These are phyloP conservation scores for Sarocladium brachiariae DNA, from an alignment of 2,329 filamentous ascomycete genomes.

Conservation along the genomic window DNA sequence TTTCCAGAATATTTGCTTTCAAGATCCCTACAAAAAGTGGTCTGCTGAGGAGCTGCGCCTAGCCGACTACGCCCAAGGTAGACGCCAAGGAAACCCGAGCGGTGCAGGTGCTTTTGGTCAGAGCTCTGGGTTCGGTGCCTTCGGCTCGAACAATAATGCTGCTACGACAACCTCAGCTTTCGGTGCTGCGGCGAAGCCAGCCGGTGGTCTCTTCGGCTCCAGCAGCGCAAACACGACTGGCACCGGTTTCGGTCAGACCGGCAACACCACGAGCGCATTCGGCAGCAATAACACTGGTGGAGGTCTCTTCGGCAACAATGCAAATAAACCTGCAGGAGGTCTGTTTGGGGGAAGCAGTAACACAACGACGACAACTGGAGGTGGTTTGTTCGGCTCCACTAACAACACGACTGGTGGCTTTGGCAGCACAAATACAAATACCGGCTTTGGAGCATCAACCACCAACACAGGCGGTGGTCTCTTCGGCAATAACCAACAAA, in stretches of 20 bases:
- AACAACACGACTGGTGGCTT: conserved; percentile 16
- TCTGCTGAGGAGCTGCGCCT: conserved; percentile 80
- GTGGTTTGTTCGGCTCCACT: conserved; percentile 30
- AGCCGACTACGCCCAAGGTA: conserved; percentile 82
- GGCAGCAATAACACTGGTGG: conserved; percentile 23
- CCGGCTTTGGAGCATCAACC: conserved; percentile 9
- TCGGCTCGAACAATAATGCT: conserved; percentile 34
- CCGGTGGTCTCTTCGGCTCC: conserved; percentile 21
- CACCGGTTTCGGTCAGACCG: conserved; percentile 34
- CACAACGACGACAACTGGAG: conserved; percentile 17
- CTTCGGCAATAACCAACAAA: conserved; percentile 33
- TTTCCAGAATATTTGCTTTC: conserved; percentile 75
- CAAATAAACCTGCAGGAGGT: conserved; percentile 24
- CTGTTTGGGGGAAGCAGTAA: conserved; percentile 37
- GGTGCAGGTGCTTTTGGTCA: conserved; percentile 82
- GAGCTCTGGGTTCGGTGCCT: conserved; percentile 44
- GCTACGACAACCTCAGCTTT: conserved; percentile 17
- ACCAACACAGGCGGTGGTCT: conserved; percentile 28
- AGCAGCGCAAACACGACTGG: conserved; percentile 21
- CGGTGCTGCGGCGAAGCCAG: conserved; percentile 18
- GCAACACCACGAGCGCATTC: conserved; percentile 23
- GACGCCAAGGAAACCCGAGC: conserved; percentile 74
- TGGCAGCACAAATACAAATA: conserved; percentile 11
- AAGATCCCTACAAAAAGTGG: conserved; percentile 78
- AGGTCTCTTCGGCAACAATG: conserved; percentile 34